Percentiles rank a stretch among this genome's conserved stretches.
phyloP scores from a whole-genome alignment of 345 rosid genomes.

The Eucalyptus viminalis region DNA sequence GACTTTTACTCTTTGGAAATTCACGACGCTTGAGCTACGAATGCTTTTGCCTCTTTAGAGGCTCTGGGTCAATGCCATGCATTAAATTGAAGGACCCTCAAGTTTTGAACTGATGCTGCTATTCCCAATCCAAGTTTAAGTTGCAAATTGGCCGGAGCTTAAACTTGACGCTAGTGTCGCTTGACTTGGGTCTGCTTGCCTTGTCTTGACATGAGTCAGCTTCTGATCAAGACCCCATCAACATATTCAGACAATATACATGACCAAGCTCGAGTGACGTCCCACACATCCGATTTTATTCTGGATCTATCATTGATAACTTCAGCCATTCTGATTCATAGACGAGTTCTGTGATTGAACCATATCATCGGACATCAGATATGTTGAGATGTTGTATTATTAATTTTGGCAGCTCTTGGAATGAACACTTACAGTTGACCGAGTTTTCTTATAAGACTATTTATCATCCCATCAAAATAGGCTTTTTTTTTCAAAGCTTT shows the following conservation, averaged over 20 bases:
- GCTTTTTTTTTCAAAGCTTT: background rate
- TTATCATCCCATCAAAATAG: background rate
- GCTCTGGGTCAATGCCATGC: background rate
- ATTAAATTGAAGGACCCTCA: background rate
- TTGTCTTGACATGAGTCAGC: background rate
- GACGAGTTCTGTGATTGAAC: background rate
- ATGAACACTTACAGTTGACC: background rate
- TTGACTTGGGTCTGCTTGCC: background rate
- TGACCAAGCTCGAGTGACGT: background rate
- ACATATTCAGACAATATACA: background rate
- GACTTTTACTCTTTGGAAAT: background rate
- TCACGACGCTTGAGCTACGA: background rate
- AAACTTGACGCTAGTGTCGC: background rate
- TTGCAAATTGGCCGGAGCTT: background rate
- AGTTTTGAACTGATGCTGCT: background rate
- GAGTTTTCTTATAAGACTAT: background rate
- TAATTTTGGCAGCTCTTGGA: background rate
- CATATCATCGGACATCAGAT: no score
- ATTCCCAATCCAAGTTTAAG: background rate
- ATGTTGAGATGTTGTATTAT: background rate
- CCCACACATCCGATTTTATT: background rate
- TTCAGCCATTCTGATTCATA: background rate
- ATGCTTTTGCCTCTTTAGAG: background rate
- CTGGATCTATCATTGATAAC: background rate
- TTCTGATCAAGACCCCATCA: background rate